Conservation (phyloP, 306 rosid genomes). For the Vachellia pachyceras region DNA sequence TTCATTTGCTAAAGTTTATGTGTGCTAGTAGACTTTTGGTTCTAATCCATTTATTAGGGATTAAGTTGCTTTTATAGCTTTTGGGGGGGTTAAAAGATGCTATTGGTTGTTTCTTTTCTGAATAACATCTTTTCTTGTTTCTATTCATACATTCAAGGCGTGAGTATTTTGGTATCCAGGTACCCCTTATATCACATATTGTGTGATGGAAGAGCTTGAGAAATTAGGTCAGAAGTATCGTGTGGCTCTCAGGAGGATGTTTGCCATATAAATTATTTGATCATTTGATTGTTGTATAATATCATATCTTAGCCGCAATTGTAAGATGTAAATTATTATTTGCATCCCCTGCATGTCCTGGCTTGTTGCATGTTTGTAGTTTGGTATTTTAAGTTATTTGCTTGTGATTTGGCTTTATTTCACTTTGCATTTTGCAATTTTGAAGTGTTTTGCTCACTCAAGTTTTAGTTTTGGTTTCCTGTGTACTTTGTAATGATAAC, state of each 20-base stretch:
- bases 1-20: not conserved
- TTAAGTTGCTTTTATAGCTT: slow-evolving; percentile 11
- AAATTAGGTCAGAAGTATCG: slow-evolving; percentile 89
- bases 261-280: not conserved
- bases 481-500: not conserved
- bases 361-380: slow-evolving; percentile 5
- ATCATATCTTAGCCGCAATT: not conserved
- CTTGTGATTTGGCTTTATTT: not conserved
- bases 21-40: not conserved
- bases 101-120: not conserved
- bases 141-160: not conserved
- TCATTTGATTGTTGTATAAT: slow-evolving; percentile 26
- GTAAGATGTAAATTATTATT: not conserved
- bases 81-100: not conserved
- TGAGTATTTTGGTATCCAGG: slow-evolving; percentile 56
- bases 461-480: not conserved
- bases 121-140: not conserved
- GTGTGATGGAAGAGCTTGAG: slow-evolving; percentile 96
- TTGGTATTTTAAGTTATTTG: not conserved
- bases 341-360: slow-evolving; percentile 2
- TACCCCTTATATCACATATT: slow-evolving; percentile 91
- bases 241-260: slow-evolving; percentile 79
- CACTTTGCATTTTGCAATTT: not conserved
- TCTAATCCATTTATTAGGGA: not conserved
- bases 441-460: not conserved